Evolutionary conservation across 2,329 filamentous ascomycete species (phyloP).

Genomic region (Paracoccidioides lutzii): DNA sequence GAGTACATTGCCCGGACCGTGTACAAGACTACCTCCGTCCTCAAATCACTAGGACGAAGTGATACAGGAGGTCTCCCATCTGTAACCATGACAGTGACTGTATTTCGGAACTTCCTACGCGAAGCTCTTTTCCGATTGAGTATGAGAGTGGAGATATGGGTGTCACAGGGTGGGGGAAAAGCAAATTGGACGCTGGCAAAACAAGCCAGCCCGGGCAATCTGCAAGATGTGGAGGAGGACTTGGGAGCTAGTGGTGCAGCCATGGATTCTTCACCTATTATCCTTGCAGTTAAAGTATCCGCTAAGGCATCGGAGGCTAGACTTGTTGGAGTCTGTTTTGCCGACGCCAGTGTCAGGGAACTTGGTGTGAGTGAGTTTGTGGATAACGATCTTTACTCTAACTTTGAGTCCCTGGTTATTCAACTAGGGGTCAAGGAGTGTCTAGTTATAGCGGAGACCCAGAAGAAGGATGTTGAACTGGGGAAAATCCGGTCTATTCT

Average conservation of each 20-base stretch:
- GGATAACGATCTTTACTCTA: constrained; percentile 98
- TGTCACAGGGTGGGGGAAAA: constrained; percentile 60
- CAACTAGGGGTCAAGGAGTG: constrained; percentile 94
- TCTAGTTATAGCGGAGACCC: constrained; percentile 64
- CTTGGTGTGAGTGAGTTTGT: constrained; percentile 94
- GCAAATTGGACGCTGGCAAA: constrained; percentile 79
- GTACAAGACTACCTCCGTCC: constrained; percentile 94
- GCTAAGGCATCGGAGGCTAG: constrained; percentile 76
- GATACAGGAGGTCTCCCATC: constrained; percentile 79
- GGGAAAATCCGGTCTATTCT: constrained; percentile 78
- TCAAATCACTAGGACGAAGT: constrained; percentile 74
- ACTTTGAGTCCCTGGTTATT: constrained; percentile 91
- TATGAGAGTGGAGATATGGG: constrained; percentile 85
- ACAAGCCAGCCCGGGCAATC: constrained; percentile 85
- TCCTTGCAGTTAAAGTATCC: constrained; percentile 84
- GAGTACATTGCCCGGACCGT: constrained; percentile 49
- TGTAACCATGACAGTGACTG: constrained; percentile 88
- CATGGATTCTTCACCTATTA: constrained; percentile 82
- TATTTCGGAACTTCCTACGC: constrained; percentile 88
- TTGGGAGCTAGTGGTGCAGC: constrained; percentile 52
- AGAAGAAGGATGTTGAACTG: constrained; percentile 77
- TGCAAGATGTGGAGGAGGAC: constrained; percentile 95
- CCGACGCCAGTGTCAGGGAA: constrained; percentile 90
- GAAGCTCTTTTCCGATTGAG: constrained; percentile 86
- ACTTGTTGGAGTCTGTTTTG: constrained; percentile 89